Conservation (phyloP, 2,329 filamentous ascomycete species). For the Epichloe sylvatica region DNA sequence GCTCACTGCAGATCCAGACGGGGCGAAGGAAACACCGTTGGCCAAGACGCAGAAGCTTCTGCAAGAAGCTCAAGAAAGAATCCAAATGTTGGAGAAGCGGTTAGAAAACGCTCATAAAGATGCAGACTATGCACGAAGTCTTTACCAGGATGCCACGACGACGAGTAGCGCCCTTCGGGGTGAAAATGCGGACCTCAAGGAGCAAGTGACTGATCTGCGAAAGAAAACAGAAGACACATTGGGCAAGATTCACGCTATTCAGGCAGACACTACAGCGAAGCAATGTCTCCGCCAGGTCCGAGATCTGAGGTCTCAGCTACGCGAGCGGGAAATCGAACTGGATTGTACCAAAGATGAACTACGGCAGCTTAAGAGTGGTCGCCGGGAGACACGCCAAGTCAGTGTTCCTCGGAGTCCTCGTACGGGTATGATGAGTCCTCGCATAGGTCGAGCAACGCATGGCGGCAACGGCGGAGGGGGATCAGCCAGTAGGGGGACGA, state of each 20-base stretch:
- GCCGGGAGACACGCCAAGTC: conserved; percentile 40
- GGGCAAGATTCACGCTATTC: conserved; percentile 31
- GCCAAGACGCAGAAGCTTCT: conserved; percentile 19
- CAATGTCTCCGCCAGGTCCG: conserved; percentile 24
- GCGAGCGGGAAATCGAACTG: conserved; percentile 40
- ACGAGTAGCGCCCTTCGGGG: conserved; percentile 28
- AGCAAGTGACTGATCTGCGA: conserved; percentile 25
- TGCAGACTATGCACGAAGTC: conserved; percentile 40
- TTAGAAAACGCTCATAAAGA: conserved; percentile 31
- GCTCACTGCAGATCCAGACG: conserved; percentile 14
- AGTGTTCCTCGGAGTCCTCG: conserved; percentile 47
- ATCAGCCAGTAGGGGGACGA: conserved; percentile 34
- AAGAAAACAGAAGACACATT: conserved; percentile 32
- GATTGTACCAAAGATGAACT: conserved; percentile 35
- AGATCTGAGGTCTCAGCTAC: conserved; percentile 27
- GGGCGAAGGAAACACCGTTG: conserved; percentile 13
- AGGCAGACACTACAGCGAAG: conserved; percentile 23
- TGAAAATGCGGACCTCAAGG: conserved; percentile 33
- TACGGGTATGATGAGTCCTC: conserved; percentile 38
- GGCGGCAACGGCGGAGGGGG: conserved; percentile 13
- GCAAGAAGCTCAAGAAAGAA: conserved; percentile 23
- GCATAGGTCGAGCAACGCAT: conserved; percentile 14
- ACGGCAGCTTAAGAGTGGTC: conserved; percentile 30
- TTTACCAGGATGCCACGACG: conserved; percentile 46
- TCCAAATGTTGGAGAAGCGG: conserved; percentile 27